Evolutionary conservation across 352 stramenopile species (phyloP).

Genomic region (Phytopythium delawarense): DNA sequence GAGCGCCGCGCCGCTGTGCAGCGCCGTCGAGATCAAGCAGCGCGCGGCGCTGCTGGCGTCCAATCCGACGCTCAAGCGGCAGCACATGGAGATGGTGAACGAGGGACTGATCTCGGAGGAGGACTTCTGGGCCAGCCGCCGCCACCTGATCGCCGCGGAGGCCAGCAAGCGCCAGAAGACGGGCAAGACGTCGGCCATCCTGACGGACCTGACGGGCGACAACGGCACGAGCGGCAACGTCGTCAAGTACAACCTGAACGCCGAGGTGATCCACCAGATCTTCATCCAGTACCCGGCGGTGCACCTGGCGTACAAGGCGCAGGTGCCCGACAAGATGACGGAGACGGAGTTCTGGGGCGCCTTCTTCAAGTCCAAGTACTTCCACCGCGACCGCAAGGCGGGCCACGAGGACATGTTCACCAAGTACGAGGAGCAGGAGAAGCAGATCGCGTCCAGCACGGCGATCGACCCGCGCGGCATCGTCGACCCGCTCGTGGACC

Average conservation of each 20-base stretch:
- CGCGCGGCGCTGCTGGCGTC: constrained; percentile 68
- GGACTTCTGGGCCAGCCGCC: constrained; percentile 83
- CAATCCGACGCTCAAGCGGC: constrained; percentile 73
- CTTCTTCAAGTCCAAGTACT: constrained; percentile 90
- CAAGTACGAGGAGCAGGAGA: constrained; percentile 79
- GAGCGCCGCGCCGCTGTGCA: constrained; percentile 55
- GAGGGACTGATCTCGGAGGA: constrained; percentile 81
- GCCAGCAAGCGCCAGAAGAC: constrained; percentile 84
- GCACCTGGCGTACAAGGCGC: constrained; percentile 78
- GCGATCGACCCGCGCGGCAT: constrained; percentile 55
- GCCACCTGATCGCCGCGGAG: constrained; percentile 80
- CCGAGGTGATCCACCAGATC: constrained; percentile 88
- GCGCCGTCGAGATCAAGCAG: constrained; percentile 80
- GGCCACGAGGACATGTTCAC: constrained; percentile 85
- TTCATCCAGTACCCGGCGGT: constrained; percentile 88
- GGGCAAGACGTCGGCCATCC: constrained; percentile 77
- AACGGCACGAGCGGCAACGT: constrained; percentile 70
- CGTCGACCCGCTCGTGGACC: constrained; percentile 76
- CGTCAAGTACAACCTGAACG: constrained; percentile 89
- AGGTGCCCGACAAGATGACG: constrained; percentile 88
- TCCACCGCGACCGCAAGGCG: constrained; percentile 77
- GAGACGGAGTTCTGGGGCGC: constrained; percentile 86
- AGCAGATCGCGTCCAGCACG: constrained; percentile 38
- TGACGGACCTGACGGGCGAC: constrained; percentile 73
- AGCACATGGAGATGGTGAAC: constrained; percentile 88